These are phyloP conservation scores for Exophiala sp. DNA, from an alignment of 2,329 filamentous ascomycete species.

Conservation along the genomic window DNA sequence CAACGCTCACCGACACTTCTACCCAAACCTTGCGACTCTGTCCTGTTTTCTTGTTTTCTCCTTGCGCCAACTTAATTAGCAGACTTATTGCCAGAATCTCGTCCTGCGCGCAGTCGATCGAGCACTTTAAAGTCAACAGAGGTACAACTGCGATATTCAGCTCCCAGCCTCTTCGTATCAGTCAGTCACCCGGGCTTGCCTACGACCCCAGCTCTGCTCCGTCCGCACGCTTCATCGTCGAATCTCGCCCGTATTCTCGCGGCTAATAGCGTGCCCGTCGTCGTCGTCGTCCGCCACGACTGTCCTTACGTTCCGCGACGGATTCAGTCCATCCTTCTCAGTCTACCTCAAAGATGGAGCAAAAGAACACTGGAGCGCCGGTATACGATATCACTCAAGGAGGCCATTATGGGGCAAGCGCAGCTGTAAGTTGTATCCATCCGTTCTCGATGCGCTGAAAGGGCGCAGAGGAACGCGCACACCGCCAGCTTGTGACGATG, in stretches of 20 bases:
- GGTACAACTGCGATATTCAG: background rate
- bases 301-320: background rate
- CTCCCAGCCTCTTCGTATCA: background rate
- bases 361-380: conserved; percentile 56
- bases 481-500: too few relatives aligned
- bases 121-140: background rate
- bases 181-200: background rate
- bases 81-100: too few relatives aligned
- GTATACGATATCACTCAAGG: conserved; percentile 71
- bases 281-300: background rate
- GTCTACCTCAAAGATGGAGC: conserved; percentile 30
- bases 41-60: too few relatives aligned
- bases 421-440: background rate
- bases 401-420: conserved; percentile 60
- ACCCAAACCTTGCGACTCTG: too few relatives aligned
- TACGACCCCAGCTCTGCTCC: background rate
- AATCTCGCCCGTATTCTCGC: background rate
- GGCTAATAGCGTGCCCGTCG: background rate
- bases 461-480: too few relatives aligned
- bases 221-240: background rate
- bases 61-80: too few relatives aligned
- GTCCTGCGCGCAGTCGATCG: conserved; percentile 20
- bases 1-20: background rate
- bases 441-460: background rate
- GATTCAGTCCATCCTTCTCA: too few relatives aligned